Base-by-base conservation (phyloP, 2,329 filamentous ascomycete genomes). In the Penicillium concentricum region DNA sequence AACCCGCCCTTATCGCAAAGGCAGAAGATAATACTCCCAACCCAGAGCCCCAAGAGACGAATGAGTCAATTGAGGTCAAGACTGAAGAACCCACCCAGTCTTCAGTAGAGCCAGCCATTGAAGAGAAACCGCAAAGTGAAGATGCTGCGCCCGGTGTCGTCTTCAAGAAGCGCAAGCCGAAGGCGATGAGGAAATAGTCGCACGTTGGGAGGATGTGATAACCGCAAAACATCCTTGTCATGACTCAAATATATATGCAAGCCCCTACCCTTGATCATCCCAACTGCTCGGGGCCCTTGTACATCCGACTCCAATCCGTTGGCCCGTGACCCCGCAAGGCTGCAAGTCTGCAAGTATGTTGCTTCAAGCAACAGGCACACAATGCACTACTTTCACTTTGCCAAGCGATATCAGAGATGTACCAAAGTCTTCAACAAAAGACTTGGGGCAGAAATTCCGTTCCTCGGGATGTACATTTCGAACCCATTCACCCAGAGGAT, bases 141-240 rank as follows among this genome's bases (percentile, higher is more conserved):
- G 69, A 70, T 32, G 52, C 58, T 20, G 59, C 58, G 5, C 54
- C 69, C 5, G 73, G 71, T 4, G 70, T 79, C 39, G 63, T 80
- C 22, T 81, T 81, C 70, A 81, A 80, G 62, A 80, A 79, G 61
- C 77, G 78, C 60, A 80, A 78, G 61, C 71, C 76, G 2, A 81
- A 79, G 65, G 64, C 70, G 48, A 71, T 72, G 63, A 75, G 72
- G 63, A 74, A 73, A 68, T 76, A 66, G 59, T 42, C 7, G 8
- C 26, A 41, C 41, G 18, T 24, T 22, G 24, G 20, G n/a, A 49
- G 18, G 26, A 54, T 28, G 13, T 20, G 13, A n/a, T 54, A 12
- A 35, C 16, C 5, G 4, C 44, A n/a, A 28, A 39, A 6, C 8
- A 28, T 49, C 15, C 10, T 35, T 42, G 12, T 28, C 37, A n/a